Evolutionary conservation across 1,284 basidiomycete species (phyloP), one percentile per base, ranked within the genome.

Genomic region (Entoloma clypeatum): DNA sequence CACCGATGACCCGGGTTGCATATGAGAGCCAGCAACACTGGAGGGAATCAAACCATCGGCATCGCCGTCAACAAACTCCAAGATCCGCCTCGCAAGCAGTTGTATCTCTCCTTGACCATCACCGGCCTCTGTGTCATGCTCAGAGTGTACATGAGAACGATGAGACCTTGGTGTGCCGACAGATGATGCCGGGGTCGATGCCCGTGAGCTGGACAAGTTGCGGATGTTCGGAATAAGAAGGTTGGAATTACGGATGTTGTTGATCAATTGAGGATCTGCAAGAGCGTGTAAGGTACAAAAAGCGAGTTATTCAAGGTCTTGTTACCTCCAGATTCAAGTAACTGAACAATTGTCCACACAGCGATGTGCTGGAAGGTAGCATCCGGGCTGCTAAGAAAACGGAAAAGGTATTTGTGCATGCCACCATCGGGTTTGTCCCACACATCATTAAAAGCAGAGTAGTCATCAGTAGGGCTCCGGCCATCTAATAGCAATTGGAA

Each of bases 341-440:
- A 69, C 60, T 99, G 95, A 8, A 98, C 94, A 49, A 98, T 94
- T 1, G 95, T 98, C 93, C 93, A 97, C 29, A 99, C 94, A 21
- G 96, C 96, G 54, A 99, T 99, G 63, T 99, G 96, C 65, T 98
- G 95, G 85, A 99, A 99, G 0, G 96, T 99, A n/a, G 92, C 89
- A 62, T 99, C 96, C 11, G 89, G 73, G 57, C 87, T 92, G 41
- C 86, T 92, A 51, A 99, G 69, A 82, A 99, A 99, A 34, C 92
- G 82, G 58, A 92, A 86, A 30, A 99, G 74, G 65, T 99, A 99
- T 48, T 81, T 82, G 61, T 98, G 94, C 72, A 99, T 85, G 27
- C 96, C 96, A 19, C 94, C 96, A 45, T 96, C 93, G 4, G 96
- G 96, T 63, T 92, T 87, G 56, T 92, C 89, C 96, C 96, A 99